Evolutionary conservation across 805 yeast genomes (phyloP), one percentile per base, ranked within the genome.

Genomic region (Pichia exigua): DNA sequence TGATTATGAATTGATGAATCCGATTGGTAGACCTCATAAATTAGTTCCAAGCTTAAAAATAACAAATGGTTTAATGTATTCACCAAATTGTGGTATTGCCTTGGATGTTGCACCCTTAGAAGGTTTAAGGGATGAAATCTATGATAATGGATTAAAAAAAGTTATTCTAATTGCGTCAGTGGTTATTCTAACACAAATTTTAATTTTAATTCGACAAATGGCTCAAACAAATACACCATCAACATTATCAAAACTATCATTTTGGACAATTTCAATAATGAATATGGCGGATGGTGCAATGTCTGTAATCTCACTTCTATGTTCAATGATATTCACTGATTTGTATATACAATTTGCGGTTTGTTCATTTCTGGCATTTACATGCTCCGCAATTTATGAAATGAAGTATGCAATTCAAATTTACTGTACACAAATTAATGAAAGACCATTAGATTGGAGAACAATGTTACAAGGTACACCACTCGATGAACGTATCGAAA

Each of bases 81-180:
- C 96, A 0, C 97, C 97, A 0, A 96, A 91, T 63, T 91, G 98
- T 71, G 95, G 91, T 0, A 61, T 84, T 2, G 63, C 77, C 2
- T 54, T 87, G 5, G 64, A 67, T 7, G 42, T 77, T 8, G 64
- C 65, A 9, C 56, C 61, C 8, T 65, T 71, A 2, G 50, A 52
- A 15, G 97, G 97, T 1, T 68, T 76, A n/a, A 78, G 82, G 54
- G 66, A 70, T 47, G 91, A 83, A 60, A 73, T 77, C 21, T 68
- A 64, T 38, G 61, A 63, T 42, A 49, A 56, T 5, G 61, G 64
- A 47, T 65, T 77, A 40, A 64, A 81, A 65, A 63, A 63, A 11
- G 65, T 73, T 54, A 50, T 78, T 4, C 50, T 83, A 20, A 54
- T 70, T 10, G 79, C 79, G 0, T 66, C 79, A 17, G 53, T 74